These are phyloP conservation scores for Anisodus tanguticus DNA, from an alignment of 257 asterid genomes.

Conservation along the genomic window DNA sequence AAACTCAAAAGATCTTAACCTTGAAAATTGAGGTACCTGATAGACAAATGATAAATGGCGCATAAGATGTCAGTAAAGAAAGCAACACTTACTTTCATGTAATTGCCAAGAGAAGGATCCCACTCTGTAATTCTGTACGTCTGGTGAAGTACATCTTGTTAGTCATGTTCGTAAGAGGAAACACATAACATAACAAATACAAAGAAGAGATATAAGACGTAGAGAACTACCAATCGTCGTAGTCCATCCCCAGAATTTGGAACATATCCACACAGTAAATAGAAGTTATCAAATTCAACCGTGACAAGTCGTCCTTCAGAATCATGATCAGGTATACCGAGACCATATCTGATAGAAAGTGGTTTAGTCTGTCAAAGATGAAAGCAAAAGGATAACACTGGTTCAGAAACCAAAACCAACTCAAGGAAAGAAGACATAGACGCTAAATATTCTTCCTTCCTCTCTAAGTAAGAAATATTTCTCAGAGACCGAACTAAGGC, in stretches of 20 bases:
- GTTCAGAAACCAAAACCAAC: constrained; percentile 5
- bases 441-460: constrained; percentile 8
- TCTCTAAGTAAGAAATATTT: neutral
- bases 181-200: neutral
- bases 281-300: constrained; percentile 76
- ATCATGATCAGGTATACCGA: constrained; percentile 90
- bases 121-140: constrained; percentile 77
- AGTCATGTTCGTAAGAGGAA: neutral
- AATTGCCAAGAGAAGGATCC: constrained; percentile 87
- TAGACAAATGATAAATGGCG: neutral
- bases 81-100: constrained; percentile 74
- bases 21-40: neutral
- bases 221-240: constrained; percentile 67
- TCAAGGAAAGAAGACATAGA: constrained; percentile 3
- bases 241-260: constrained; percentile 98
- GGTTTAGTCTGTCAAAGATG: constrained; percentile 73
- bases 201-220: neutral
- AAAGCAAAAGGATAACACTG: neutral
- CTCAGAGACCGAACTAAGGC: neutral
- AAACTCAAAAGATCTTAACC: neutral
- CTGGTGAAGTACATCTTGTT: constrained; percentile 44
- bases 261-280: constrained; percentile 73
- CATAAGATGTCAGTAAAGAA: neutral
- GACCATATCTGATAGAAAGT: constrained; percentile 81
- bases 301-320: constrained; percentile 95